Base-by-base conservation (phyloP, 83 land plant species). In the Larix sibirica region DNA sequence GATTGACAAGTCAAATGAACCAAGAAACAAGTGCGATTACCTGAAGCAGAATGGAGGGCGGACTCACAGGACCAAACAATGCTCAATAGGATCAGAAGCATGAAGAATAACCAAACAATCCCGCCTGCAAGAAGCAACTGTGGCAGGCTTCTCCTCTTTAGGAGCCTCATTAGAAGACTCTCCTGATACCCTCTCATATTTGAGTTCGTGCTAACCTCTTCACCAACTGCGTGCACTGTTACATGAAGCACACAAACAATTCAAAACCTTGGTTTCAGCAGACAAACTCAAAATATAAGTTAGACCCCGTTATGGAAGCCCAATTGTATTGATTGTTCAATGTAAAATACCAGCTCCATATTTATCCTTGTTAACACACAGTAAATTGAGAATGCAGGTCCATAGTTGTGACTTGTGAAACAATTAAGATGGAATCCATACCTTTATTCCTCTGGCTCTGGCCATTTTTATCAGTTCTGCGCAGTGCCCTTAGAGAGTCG, bases 51-150 rank as follows among this genome's bases (percentile, higher is more conserved):
- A 50, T 84, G 56, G 4, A 86, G 50, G 20, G 95, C 84, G 60
- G 96, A 90, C 73, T 88, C 96, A 82, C 98, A 96, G 6, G 95
- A 89, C 94, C 94, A 96, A 62, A 96, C 59, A 77, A 91, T 91
- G 77, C 90, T 83, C 44, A 90, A 59, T 44, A 87, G 80, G 14
- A 82, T 89, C 26, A 80, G 20, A 3, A 91, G 81, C 73, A 92
- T 88, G 24, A 94, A 85, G 31, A 90, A 36, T 83, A 90, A 82
- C 95, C 95, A 92, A 10, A 86, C 59, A 26, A 96, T 86, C 31
- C 90, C 89, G 1, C 81, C 89, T 4, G 88, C 92, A 42, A 94
- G 83, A 67, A 91, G 40, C 84, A 89, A 54, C 14, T 91, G 84
- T 38, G 90, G 77, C 58, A 89, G 86, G 9, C 90, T 91, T 82